Evolutionary conservation across 1,139 yeast species (phyloP), one percentile per base, ranked within the genome.

Genomic region (Suhomyces yuchorum): DNA sequence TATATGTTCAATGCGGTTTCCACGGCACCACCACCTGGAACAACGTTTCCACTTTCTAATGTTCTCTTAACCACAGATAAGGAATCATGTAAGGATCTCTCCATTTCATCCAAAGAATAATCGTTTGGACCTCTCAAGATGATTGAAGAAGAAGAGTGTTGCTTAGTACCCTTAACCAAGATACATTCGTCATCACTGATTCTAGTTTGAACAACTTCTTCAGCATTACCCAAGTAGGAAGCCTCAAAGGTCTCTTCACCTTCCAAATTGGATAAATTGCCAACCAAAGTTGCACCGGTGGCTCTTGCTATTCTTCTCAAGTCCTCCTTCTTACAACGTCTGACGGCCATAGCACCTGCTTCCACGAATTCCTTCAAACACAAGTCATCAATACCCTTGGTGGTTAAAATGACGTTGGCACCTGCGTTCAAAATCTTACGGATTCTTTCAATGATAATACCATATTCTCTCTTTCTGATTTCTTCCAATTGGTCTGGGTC

Each of bases 1-100:
- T 90, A 95, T 50, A 95, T 91, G 73, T 91, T 92, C 60, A 95
- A 80, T 9, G 99, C 97, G 41, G 97, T 80, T 73, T 95, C 99
- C 42, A 93, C 99, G 19, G 98, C 97, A 54, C 99, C 99, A 55
- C 99, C 99, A 50, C 99, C 99, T 41, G 99, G 98, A 8, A 95
- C 99, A 49, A 95, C 95, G 56, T 81, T 73, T 14, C 98, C 98
- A 62, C 95, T 84, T 71, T 95, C 99, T 58, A 95, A 80, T 15
- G 99, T 91, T 67, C 99, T 85, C 75, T 95, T 95, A 41, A 95
- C 97, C 35, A 93, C 99, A 41, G 92, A 85, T 58, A 95, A 77
- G 1, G 99, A 89, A 67, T 95, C 99, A 63, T 91, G 97, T 51
- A 95, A 70, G 2, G 97, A 89, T 69, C 99, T 83, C 73, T 95